phyloP scores from a whole-genome alignment of 129 eudicot genomes.

The Dittrichia graveolens region DNA sequence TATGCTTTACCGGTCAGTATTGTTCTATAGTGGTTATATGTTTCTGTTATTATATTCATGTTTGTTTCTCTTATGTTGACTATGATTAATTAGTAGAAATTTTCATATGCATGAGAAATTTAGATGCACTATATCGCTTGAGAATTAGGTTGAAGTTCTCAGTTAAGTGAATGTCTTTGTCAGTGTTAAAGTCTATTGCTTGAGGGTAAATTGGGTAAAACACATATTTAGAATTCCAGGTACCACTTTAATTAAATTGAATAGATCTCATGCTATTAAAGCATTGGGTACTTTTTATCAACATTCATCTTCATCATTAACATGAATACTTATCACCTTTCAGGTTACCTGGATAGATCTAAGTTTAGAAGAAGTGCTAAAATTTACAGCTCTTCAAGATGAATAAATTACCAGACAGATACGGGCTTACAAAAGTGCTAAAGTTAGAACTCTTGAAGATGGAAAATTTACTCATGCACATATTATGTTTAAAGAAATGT shows the following conservation, averaged over 20 bases:
- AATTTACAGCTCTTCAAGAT: too few relatives aligned
- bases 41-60: neutral
- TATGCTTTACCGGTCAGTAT: slow-evolving; percentile 92
- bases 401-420: too few relatives aligned
- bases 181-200: neutral
- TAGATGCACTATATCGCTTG: neutral
- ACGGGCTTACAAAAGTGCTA: too few relatives aligned
- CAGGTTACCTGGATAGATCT: too few relatives aligned
- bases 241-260: neutral
- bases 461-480: too few relatives aligned
- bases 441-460: too few relatives aligned
- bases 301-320: too few relatives aligned
- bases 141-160: neutral
- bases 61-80: slow-evolving; percentile 3
- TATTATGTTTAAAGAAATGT: too few relatives aligned
- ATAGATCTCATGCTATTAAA: too few relatives aligned
- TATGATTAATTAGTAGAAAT: neutral
- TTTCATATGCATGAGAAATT: neutral
- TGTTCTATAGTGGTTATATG: slow-evolving; percentile 4
- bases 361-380: too few relatives aligned
- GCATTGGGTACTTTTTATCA: too few relatives aligned
- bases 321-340: too few relatives aligned
- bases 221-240: neutral
- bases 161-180: neutral
- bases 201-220: neutral